Conservation (phyloP, 805 yeast genomes). For the Cyberlindnera suaveolens region DNA sequence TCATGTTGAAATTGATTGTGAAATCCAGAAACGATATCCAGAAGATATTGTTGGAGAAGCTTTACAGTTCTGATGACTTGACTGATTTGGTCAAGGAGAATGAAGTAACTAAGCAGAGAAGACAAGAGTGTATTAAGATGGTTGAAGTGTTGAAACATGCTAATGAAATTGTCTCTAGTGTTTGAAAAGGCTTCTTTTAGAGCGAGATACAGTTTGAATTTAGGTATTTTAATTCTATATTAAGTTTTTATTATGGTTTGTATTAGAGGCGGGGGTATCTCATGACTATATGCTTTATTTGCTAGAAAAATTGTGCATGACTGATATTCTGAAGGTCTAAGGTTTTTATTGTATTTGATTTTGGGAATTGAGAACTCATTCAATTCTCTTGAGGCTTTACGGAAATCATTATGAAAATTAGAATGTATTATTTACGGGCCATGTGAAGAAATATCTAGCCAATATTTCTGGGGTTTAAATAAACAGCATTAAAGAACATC, state of each 20-base stretch:
- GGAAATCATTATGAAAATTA: too few relatives aligned
- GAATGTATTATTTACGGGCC: too few relatives aligned
- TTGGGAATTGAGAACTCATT: too few relatives aligned
- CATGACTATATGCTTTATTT: background rate
- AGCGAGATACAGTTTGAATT: background rate
- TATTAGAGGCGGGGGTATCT: background rate
- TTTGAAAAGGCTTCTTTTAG: background rate
- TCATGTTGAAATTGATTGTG: conserved; percentile 86
- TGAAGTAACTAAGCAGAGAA: conserved; percentile 85
- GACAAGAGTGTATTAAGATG: conserved; percentile 93
- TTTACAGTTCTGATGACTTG: conserved; percentile 71
- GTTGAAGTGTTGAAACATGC: conserved; percentile 88
- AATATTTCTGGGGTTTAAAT: too few relatives aligned
- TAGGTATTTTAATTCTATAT: background rate
- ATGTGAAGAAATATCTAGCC: too few relatives aligned
- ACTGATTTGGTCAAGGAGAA: conserved; percentile 83
- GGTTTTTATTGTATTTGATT: too few relatives aligned
- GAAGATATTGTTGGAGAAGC: conserved; percentile 78
- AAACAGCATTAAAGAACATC: too few relatives aligned
- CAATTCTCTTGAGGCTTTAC: too few relatives aligned
- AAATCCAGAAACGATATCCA: conserved; percentile 84
- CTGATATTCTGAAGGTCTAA: too few relatives aligned
- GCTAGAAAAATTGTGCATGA: too few relatives aligned
- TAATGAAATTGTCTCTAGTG: conserved; percentile 64
- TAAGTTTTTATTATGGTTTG: background rate